Percentiles rank a stretch among this genome's conserved stretches.
phyloP scores from a whole-genome alignment of 805 yeast species.

The Zygosaccharomyces bailii region DNA sequence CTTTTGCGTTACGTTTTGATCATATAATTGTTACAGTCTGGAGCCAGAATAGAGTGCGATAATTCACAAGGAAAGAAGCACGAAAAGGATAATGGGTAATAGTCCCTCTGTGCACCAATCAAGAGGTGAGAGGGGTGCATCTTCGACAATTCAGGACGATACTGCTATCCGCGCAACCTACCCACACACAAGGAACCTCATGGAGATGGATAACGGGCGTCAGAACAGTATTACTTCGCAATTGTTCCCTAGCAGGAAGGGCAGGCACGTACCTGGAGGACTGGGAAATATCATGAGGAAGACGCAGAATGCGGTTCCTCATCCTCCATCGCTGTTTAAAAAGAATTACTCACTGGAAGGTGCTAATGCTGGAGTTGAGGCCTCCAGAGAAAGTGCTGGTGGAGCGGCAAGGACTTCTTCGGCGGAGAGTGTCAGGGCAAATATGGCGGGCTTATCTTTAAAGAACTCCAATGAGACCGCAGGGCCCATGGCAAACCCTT shows the following conservation, averaged over 20 bases:
- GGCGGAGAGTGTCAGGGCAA: constrained; percentile 19
- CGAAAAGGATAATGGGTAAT: constrained; percentile 13
- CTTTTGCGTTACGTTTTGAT: background rate
- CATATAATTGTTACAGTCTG: background rate
- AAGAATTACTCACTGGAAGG: constrained; percentile 6
- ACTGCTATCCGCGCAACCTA: background rate
- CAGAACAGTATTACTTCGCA: constrained; percentile 23
- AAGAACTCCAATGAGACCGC: constrained; percentile 10
- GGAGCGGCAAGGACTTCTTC: constrained; percentile 2
- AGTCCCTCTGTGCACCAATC: constrained; percentile 12
- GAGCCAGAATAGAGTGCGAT: background rate
- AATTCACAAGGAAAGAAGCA: background rate
- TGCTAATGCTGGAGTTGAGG: constrained; percentile 13
- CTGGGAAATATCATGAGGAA: constrained; percentile 4
- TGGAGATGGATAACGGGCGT: constrained; percentile 12
- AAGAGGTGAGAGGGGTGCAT: background rate
- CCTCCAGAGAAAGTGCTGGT: background rate
- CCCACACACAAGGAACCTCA: background rate
- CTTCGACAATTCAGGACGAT: background rate
- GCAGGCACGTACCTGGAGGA: constrained; percentile 15
- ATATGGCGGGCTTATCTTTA: constrained; percentile 22
- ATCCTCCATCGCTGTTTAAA: constrained; percentile 2
- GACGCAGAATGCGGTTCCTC: constrained; percentile 1
- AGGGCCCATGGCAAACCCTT: constrained; percentile 10
- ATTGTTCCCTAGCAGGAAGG: constrained; percentile 21